Percentiles rank a stretch among this genome's conserved stretches.
These are phyloP conservation scores for Zygoascus biomembranicola DNA, from an alignment of 805 yeast species.

Conservation along the genomic window DNA sequence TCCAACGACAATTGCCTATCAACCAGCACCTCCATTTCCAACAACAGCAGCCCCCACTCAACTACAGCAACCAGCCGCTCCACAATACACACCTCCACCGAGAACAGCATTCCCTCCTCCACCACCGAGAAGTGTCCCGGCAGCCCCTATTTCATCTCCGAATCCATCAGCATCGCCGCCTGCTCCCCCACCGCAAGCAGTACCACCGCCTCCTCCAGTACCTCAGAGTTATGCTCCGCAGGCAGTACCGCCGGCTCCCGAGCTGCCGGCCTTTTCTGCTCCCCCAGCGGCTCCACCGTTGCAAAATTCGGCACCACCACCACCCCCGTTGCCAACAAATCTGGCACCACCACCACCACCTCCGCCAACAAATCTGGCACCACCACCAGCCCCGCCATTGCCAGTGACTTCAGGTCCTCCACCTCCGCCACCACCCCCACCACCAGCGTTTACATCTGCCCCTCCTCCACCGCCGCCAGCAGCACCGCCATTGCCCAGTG, in stretches of 20 bases:
- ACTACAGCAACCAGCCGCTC: background rate
- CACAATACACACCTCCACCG: slow-evolving; percentile 26
- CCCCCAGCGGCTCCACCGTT: slow-evolving; percentile 22
- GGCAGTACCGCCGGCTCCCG: slow-evolving; percentile 18
- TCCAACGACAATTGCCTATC: background rate
- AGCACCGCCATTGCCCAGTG: slow-evolving; percentile 21
- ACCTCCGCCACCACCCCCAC: slow-evolving; percentile 28
- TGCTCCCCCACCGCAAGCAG: slow-evolving; percentile 20
- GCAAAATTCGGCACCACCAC: slow-evolving; percentile 9
- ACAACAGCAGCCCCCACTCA: slow-evolving; percentile 19
- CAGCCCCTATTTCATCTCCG: slow-evolving; percentile 15
- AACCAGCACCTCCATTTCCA: slow-evolving; percentile 7
- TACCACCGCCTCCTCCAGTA: slow-evolving; percentile 13
- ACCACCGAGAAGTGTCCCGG: slow-evolving; percentile 20
- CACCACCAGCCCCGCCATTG: slow-evolving; percentile 27
- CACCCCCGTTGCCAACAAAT: slow-evolving; percentile 25
- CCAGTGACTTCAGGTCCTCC: slow-evolving; percentile 20
- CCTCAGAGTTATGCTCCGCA: slow-evolving; percentile 22
- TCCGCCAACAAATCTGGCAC: slow-evolving; percentile 27
- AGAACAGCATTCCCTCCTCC: slow-evolving; percentile 32
- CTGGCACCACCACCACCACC: slow-evolving; percentile 27
- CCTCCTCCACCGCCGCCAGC: slow-evolving; percentile 32
- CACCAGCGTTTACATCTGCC: no score
- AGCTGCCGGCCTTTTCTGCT: slow-evolving; percentile 20
- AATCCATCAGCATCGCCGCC: slow-evolving; percentile 10